Evolutionary conservation across 2,329 filamentous ascomycete species (phyloP), one percentile per base, ranked within the genome.

Genomic region (Byssoonygena ceratinophila): DNA sequence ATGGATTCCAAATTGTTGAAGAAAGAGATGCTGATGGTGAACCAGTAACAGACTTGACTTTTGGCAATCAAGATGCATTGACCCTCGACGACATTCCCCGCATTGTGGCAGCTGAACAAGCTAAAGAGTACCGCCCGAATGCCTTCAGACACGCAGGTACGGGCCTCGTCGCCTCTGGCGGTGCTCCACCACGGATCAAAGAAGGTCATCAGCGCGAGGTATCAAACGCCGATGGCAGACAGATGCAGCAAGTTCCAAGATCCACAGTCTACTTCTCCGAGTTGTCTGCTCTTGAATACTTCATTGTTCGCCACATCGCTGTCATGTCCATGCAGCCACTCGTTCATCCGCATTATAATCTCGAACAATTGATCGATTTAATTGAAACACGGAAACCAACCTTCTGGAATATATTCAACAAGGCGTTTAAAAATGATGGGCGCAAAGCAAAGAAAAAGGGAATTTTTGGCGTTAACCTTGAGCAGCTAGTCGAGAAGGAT

Each of bases 361-460:
- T 97, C 54, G 92, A 97, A 59, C 92, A 98, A 64, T 76, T 98
- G 1, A 78, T 97, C 12, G 82, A 87, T 56, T 81, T 98, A 46
- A 97, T 98, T 57, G 92, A 98, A 68, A 88, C 87, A 1, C 84
- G 87, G 63, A 94, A 95, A 57, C 82, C 87, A 22, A 97, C 87
- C 0, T 95, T 98, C 70, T 98, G 92, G 92, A 92, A 91, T 68
- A 96, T 96, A 62, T 90, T 98, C 58, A 91, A 90, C 57, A 95
- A 96, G 66, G 91, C 90, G 1, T 95, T 97, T 65, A 92, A 91
- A 68, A 88, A 87, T 59, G 86, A 92, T 61, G 64, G 66, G 41
- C 71, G 73, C 52, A 85, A 90, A 67, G 78, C 71, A 59, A 94
- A 94, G 73, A 94, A 94, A 74, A 95, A 94, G 74, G 91, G 88